Evolutionary conservation across 2,329 filamentous ascomycete species (phyloP).

Genomic region (Xylaria sp.): DNA sequence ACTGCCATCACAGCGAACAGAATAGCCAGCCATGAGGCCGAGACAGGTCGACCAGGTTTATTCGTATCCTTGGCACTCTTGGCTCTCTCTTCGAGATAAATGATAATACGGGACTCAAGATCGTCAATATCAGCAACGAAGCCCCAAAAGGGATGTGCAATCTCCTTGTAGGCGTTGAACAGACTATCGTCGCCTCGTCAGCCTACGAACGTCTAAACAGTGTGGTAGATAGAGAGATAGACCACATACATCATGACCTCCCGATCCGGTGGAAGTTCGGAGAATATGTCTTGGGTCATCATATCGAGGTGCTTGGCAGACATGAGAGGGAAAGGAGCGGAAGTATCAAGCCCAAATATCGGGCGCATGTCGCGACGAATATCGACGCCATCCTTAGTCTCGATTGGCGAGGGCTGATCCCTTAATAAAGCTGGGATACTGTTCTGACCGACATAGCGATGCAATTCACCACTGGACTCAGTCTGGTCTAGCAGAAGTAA

Average conservation of each 20-base stretch:
- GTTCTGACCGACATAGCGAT: conserved; percentile 73
- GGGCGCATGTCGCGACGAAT: conserved; percentile 73
- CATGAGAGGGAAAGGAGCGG: conserved; percentile 74
- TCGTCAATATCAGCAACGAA: conserved; percentile 74
- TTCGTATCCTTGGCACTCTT: conserved; percentile 61
- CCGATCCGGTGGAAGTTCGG: conserved; percentile 70
- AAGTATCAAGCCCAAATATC: conserved; percentile 72
- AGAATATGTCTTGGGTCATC: conserved; percentile 68
- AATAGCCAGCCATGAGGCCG: conserved; percentile 73
- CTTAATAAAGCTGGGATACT: conserved; percentile 73
- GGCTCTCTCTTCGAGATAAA: conserved; percentile 72
- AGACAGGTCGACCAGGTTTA: conserved; percentile 62
- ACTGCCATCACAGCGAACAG: conserved; percentile 73
- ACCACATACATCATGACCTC: conserved; percentile 72
- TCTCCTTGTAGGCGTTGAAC: conserved; percentile 74
- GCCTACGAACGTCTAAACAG: background rate
- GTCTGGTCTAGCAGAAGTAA: conserved; percentile 57
- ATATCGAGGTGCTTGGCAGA: conserved; percentile 69
- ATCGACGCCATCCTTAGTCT: conserved; percentile 63
- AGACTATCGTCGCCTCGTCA: conserved; percentile 55
- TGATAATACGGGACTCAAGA: conserved; percentile 71
- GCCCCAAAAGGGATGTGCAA: conserved; percentile 74
- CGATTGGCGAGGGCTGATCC: conserved; percentile 66
- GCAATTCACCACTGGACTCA: conserved; percentile 61
- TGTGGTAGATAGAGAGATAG: background rate